Base-by-base conservation (phyloP, 1,284 basidiomycete species). In the Irpex rosettiformis region DNA sequence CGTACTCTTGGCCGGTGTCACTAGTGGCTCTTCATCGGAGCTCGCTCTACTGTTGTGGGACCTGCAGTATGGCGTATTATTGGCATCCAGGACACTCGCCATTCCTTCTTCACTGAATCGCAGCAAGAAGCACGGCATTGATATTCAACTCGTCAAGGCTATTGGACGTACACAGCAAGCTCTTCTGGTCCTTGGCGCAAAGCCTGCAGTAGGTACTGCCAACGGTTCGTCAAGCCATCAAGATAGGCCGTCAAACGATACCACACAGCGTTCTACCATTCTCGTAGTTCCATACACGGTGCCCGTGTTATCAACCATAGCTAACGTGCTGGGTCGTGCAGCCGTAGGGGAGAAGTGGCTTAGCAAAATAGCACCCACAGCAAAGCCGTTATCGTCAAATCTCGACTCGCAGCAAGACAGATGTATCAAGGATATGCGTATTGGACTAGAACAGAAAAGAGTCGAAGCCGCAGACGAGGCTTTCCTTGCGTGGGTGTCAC, bases 21-120 rank as follows among this genome's bases (percentile, higher is more conserved):
- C 79, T 10, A 66, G 73, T 5, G 67, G 75, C 6, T 65, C 73
- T 0, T 58, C 72, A 0, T 70, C 76, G 40, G 82, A 86, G 58
- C 74, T 91, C 54, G 66, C 69, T n/a, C 64, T 82, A 42, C 79
- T 88, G 16, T 66, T 91, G 42, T 91, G 89, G 88, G 89, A 91
- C 65, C 72, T 90, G 18, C 84, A 84, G 62, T 91, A 86, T 64
- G 82, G 82, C 16, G 82, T 90, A 30, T 71, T 90, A 18, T 76
- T 91, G 22, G 75, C 84, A 0, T 78, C 80, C 6, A 79, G 85
- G 30, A 69, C 73, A 1, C 71, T 87, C 51, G 67, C 83, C 0
- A 68, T 83, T 3, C 86, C 89, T 0, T 75, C 80, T 0, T 70
- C 78, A n/a, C 64, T 84, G 7, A 65, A 70, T 2, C 69, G 73